phyloP scores from a whole-genome alignment of 202 grass and related monocot species.

The Carex arenaria region DNA sequence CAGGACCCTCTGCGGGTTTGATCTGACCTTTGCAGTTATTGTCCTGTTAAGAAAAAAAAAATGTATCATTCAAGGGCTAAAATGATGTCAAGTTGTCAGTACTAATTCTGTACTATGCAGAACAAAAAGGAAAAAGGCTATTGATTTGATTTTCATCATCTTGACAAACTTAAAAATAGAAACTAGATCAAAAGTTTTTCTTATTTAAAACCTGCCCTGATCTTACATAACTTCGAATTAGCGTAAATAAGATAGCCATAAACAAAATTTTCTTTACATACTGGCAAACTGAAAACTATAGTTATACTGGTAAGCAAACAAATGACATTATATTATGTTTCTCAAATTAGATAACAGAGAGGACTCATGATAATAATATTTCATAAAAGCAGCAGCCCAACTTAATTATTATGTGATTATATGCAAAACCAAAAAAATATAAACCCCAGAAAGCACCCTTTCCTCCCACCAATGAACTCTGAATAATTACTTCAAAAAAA shows the following conservation, averaged over 20 bases:
- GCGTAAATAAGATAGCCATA: background rate
- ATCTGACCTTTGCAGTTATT: background rate
- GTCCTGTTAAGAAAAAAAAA: slow-evolving; percentile 4
- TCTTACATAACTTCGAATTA: background rate
- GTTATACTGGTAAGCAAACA: background rate
- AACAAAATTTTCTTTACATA: background rate
- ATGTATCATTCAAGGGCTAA: background rate
- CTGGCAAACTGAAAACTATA: background rate
- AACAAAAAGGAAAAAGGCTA: background rate
- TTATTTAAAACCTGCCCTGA: background rate
- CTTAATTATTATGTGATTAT: background rate
- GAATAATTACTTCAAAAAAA: too few relatives aligned
- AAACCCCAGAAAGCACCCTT: background rate
- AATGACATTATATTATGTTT: background rate
- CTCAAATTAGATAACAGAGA: background rate
- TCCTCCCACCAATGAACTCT: too few relatives aligned
- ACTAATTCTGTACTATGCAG: background rate
- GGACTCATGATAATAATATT: too few relatives aligned
- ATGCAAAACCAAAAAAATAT: background rate
- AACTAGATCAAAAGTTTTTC: background rate
- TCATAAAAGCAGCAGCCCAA: background rate
- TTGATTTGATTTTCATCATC: background rate
- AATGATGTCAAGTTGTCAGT: background rate
- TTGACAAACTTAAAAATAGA: background rate
- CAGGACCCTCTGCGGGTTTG: background rate